Evolutionary conservation across 2,329 filamentous ascomycete genomes (phyloP).

Genomic region (Pleochaeta shiraiana): DNA sequence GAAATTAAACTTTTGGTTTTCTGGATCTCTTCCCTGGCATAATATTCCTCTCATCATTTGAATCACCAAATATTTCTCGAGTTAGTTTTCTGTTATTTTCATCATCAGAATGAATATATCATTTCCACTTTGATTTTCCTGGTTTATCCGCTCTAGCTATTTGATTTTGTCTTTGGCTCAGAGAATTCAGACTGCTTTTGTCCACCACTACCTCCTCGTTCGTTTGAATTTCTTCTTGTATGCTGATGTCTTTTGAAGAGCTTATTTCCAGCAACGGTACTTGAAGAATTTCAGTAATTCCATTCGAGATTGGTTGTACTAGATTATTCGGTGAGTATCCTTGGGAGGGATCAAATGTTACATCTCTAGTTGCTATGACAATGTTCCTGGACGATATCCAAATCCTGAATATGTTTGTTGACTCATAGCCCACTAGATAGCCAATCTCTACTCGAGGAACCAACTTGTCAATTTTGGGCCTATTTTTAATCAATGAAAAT

Average conservation of each 20-base stretch:
- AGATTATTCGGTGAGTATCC: not conserved
- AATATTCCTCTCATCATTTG: not conserved
- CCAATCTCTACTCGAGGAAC: not conserved
- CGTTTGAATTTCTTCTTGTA: not conserved
- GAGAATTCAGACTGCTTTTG: not conserved
- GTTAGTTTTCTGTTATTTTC: not conserved
- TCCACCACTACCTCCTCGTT: not conserved
- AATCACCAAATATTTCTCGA: not conserved
- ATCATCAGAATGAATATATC: not conserved
- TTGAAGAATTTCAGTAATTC: not conserved
- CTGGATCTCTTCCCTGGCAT: not conserved
- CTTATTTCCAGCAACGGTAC: not conserved
- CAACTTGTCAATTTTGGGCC: not conserved
- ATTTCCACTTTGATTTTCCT: not conserved
- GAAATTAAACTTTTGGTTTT: constrained; percentile 1
- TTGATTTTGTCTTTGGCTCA: not conserved
- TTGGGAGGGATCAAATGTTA: not conserved
- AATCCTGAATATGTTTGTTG: not conserved
- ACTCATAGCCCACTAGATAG: not conserved
- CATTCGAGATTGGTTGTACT: not conserved
- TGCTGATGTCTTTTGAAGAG: not conserved
- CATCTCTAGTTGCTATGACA: not conserved
- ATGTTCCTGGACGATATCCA: not conserved
- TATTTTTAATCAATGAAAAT: not conserved
- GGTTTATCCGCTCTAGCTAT: not conserved